These are phyloP conservation scores for Pyrenochaeta sp. DNA, from an alignment of 2,329 filamentous ascomycete species.

Conservation along the genomic window DNA sequence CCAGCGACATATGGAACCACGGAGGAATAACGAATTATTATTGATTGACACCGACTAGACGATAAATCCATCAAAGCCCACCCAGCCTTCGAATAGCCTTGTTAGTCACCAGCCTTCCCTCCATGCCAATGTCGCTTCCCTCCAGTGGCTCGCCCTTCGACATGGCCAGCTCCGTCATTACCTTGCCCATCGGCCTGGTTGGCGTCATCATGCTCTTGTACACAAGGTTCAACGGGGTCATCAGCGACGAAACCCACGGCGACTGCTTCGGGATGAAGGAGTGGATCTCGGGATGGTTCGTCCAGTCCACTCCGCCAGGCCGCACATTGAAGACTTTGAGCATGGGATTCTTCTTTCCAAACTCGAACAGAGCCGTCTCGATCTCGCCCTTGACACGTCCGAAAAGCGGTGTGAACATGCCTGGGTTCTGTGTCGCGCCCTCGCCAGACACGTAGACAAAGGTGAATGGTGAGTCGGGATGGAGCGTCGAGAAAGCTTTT, in stretches of 20 bases:
- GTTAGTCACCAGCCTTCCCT: conserved; percentile 51
- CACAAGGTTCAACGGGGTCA: conserved; percentile 32
- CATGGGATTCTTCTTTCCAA: conserved; percentile 55
- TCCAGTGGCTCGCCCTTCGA: conserved; percentile 54
- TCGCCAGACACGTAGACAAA: conserved; percentile 76
- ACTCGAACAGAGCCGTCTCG: conserved; percentile 65
- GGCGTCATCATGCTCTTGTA: conserved; percentile 50
- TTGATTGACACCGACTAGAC: neutral
- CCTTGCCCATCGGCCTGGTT: conserved; percentile 57
- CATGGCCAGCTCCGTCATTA: conserved; percentile 58
- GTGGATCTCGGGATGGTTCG: conserved; percentile 51
- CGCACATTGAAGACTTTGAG: conserved; percentile 66
- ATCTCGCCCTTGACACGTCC: conserved; percentile 72
- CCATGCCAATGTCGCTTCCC: conserved; percentile 48
- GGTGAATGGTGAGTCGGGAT: conserved; percentile 63
- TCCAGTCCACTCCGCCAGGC: conserved; percentile 65
- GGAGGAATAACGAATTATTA: too few species aligned
- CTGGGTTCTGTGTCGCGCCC: conserved; percentile 66
- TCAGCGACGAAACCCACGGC: conserved; percentile 27
- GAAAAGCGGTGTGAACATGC: conserved; percentile 64
- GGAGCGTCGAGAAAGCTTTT: conserved; percentile 62
- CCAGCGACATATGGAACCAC: too few species aligned
- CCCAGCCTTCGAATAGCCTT: conserved; percentile 51
- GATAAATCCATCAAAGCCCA: conserved; percentile 18
- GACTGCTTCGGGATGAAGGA: conserved; percentile 40